A percentile compares a stretch with the other conserved stretches of the same genome.
phyloP scores from a whole-genome alignment of 371 early-diverging fungal species.

The Coemansia sp. region DNA sequence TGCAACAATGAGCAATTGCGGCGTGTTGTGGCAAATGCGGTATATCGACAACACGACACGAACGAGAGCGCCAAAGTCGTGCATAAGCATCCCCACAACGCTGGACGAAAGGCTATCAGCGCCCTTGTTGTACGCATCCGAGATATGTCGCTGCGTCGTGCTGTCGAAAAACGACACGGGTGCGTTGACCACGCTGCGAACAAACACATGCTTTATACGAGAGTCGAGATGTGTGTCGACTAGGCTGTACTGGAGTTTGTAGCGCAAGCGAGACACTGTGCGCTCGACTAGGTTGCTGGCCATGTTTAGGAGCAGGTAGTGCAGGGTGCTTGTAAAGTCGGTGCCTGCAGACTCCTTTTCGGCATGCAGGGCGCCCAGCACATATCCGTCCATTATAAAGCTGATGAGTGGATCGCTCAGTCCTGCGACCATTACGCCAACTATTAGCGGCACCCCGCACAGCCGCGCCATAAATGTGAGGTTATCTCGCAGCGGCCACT shows the following conservation, averaged over 20 bases:
- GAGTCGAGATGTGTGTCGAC: conserved; percentile 1
- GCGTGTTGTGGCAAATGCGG: conserved; percentile 9
- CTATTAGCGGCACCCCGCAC: conserved; percentile 21
- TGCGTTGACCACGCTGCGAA: conserved; percentile 50
- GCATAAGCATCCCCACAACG: neutral
- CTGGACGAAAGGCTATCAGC: neutral
- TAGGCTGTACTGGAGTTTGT: neutral
- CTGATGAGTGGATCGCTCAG: conserved; percentile 15
- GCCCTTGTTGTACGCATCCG: conserved; percentile 10
- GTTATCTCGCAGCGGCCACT: conserved; percentile 33
- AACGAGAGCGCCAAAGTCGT: neutral
- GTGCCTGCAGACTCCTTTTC: conserved; percentile 50
- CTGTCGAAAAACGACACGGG: conserved; percentile 69
- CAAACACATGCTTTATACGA: conserved; percentile 9
- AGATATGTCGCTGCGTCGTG: conserved; percentile 15
- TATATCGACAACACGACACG: conserved; percentile 10
- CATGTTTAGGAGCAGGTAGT: conserved; percentile 28
- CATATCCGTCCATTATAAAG: conserved; percentile 26
- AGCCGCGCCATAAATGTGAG: conserved; percentile 8
- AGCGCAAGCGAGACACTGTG: neutral
- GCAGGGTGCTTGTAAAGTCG: conserved; percentile 8
- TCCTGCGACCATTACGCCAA: conserved; percentile 16
- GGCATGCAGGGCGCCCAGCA: conserved; percentile 28
- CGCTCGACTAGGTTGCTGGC: conserved; percentile 1
- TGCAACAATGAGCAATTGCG: conserved; percentile 4